These are phyloP conservation scores for Cynara cardunculus DNA, from an alignment of 129 eudicot genomes.

Conservation along the genomic window DNA sequence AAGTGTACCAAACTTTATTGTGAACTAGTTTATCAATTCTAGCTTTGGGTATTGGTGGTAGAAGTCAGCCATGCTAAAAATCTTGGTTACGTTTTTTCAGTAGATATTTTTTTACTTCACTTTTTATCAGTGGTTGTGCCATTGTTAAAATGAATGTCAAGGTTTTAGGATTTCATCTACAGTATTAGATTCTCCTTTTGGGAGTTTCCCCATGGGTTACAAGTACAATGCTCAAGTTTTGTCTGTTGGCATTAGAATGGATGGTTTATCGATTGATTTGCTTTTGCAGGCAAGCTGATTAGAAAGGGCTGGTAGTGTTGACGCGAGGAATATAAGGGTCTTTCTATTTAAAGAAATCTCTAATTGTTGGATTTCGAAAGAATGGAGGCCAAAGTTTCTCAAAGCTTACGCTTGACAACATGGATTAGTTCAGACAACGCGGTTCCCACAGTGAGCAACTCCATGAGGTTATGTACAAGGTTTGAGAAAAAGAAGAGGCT, in stretches of 20 bases:
- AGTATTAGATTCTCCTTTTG: not conserved
- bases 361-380: constrained; percentile 14
- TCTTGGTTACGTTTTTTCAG: not conserved
- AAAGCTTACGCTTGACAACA: constrained; percentile 40
- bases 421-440: constrained; percentile 41
- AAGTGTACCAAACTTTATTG: not conserved
- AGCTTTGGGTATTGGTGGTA: not conserved
- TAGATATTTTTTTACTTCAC: not conserved
- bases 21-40: not conserved
- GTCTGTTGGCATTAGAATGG: not conserved
- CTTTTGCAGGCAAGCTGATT: constrained; percentile 11
- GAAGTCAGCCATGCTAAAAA: not conserved
- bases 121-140: not conserved
- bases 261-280: not conserved
- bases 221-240: not conserved
- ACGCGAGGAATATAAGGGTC: not conserved
- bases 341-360: not conserved
- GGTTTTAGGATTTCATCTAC: not conserved
- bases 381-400: constrained; percentile 54
- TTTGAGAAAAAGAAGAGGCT: constrained; percentile 32
- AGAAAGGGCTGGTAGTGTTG: constrained; percentile 2
- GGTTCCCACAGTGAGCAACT: constrained; percentile 32
- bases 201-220: not conserved
- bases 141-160: not conserved
- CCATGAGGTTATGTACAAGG: constrained; percentile 37